Conservation (phyloP, 345 rosid genomes). For the Leavenworthia alabamica region DNA sequence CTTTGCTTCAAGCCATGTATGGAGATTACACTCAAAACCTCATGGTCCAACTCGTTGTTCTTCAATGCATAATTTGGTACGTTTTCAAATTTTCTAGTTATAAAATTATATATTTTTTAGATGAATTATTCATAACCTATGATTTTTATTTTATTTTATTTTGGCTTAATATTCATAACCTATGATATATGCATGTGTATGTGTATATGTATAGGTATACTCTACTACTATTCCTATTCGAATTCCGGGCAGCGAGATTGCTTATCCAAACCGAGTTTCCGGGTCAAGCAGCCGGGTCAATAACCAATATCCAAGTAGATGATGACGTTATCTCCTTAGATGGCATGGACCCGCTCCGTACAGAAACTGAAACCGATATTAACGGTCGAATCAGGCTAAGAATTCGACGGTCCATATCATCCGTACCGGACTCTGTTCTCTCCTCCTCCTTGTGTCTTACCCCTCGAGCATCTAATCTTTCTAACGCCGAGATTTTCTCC, state of each 20-base stretch:
- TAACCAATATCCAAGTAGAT: conserved; percentile 40
- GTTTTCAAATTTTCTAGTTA: conserved; percentile 38
- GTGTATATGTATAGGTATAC: conserved; percentile 30
- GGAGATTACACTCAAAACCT: conserved; percentile 40
- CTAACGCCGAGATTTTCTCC: conserved; percentile 51
- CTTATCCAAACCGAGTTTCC: conserved; percentile 47
- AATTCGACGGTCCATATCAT: conserved; percentile 33
- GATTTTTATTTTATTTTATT: background rate
- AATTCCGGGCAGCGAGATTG: conserved; percentile 43
- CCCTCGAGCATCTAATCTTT: conserved; percentile 41
- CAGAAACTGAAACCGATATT: conserved; percentile 42
- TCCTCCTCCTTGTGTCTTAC: conserved; percentile 37
- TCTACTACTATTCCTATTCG: conserved; percentile 44
- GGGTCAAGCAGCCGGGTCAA: conserved; percentile 40
- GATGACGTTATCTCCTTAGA: conserved; percentile 49
- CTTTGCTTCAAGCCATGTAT: conserved; percentile 50
- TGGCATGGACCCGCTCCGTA: conserved; percentile 40
- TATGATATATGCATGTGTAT: background rate
- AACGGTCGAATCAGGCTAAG: conserved; percentile 40
- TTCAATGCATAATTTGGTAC: conserved; percentile 59
- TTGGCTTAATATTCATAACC: background rate
- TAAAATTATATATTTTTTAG: too few relatives aligned
- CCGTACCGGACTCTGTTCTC: conserved; percentile 30
- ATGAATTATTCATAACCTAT: conserved; percentile 13
- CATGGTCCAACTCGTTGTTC: conserved; percentile 53